phyloP scores from a whole-genome alignment of 179 eudicot genomes.

The Nepenthes alata region DNA sequence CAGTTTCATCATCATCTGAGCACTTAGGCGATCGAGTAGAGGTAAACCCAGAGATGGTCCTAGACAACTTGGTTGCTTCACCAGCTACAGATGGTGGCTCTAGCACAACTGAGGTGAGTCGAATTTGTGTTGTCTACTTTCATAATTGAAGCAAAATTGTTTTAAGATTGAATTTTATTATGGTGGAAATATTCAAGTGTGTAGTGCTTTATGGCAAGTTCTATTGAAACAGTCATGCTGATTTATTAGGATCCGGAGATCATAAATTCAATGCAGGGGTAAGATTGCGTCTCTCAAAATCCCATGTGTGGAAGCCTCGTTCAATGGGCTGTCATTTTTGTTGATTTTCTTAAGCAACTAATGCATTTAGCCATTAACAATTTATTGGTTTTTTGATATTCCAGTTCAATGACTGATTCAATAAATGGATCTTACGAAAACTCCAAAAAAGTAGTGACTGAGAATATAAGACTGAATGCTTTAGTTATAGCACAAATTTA shows the following conservation, averaged over 20 bases:
- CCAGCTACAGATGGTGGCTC: constrained; percentile 13
- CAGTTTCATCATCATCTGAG: constrained; percentile 21
- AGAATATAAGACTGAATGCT: too few species aligned
- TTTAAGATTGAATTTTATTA: background rate
- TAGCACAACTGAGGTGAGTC: constrained; percentile 1
- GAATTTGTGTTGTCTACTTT: background rate
- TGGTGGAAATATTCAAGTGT: too few species aligned
- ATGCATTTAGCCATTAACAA: background rate
- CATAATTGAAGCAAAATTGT: too few species aligned
- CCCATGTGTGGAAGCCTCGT: too few species aligned
- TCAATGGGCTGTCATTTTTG: too few species aligned
- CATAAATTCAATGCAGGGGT: too few species aligned
- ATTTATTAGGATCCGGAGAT: too few species aligned
- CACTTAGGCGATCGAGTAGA: constrained; percentile 13
- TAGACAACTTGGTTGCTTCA: constrained; percentile 15
- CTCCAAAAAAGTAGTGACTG: too few species aligned
- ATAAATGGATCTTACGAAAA: background rate
- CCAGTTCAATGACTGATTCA: background rate
- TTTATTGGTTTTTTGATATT: background rate
- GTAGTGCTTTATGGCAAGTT: too few species aligned
- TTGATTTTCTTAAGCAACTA: background rate
- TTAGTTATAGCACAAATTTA: too few species aligned
- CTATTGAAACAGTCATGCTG: too few species aligned
- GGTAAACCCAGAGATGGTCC: constrained; percentile 11
- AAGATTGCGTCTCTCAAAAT: too few species aligned